These are phyloP conservation scores for Dorcoceras hygrometricum DNA, from an alignment of 257 asterid species.

Conservation along the genomic window DNA sequence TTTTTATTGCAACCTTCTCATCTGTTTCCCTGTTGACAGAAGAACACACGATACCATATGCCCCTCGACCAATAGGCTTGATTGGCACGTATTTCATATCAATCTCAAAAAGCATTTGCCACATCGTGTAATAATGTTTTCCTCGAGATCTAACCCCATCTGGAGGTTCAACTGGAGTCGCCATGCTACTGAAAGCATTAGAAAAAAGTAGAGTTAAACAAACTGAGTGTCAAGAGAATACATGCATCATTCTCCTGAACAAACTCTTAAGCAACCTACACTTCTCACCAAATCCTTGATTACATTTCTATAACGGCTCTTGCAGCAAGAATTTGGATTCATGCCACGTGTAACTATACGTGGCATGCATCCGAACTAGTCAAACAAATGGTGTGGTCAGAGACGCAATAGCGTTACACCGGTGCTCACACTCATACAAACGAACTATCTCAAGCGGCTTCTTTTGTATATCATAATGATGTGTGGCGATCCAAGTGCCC, in stretches of 20 bases:
- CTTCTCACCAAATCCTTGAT: not conserved
- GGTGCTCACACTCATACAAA: not conserved
- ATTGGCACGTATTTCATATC: slow-evolving; percentile 65
- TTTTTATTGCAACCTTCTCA: slow-evolving; percentile 66
- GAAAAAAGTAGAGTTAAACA: slow-evolving; percentile 7
- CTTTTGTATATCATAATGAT: not conserved
- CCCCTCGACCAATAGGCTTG: slow-evolving; percentile 72
- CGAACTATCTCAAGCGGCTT: slow-evolving; percentile 14
- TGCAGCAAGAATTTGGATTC: not conserved
- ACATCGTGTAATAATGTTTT: slow-evolving; percentile 61
- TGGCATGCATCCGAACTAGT: too few species aligned
- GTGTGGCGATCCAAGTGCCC: not conserved
- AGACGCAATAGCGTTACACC: not conserved
- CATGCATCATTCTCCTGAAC: not conserved
- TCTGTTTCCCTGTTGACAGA: slow-evolving; percentile 54
- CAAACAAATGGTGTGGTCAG: not conserved
- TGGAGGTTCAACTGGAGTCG: slow-evolving; percentile 74
- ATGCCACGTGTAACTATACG: not conserved
- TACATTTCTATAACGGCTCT: not conserved
- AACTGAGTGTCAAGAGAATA: not conserved
- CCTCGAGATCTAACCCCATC: slow-evolving; percentile 47
- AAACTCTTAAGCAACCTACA: not conserved
- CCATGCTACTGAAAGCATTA: slow-evolving; percentile 40
- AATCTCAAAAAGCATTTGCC: slow-evolving; percentile 63
- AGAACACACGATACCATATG: slow-evolving; percentile 68